phyloP scores from a whole-genome alignment of 2,329 filamentous ascomycete species.

The Phialophora verrucosa region DNA sequence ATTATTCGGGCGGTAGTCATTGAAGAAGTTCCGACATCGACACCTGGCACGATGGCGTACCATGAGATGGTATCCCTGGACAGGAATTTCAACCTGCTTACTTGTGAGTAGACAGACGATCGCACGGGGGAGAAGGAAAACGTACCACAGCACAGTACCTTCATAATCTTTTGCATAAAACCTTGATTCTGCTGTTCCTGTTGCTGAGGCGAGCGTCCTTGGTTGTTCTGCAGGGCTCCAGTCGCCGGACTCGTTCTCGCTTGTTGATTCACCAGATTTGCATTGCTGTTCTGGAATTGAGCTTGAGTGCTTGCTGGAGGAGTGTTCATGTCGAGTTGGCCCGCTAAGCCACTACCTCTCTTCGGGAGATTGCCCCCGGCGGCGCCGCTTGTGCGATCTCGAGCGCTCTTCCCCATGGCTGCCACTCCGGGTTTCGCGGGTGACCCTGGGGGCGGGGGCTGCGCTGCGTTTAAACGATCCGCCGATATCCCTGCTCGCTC shows the following conservation, averaged over 20 bases:
- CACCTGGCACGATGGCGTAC: neutral
- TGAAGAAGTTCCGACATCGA: neutral
- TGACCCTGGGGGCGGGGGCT: constrained; percentile 80
- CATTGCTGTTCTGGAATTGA: constrained; percentile 94
- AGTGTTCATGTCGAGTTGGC: constrained; percentile 71
- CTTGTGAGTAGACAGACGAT: neutral
- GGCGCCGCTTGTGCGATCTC: constrained; percentile 76
- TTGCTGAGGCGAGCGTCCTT: constrained; percentile 56
- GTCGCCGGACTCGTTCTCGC: constrained; percentile 63
- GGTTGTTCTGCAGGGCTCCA: constrained; percentile 64
- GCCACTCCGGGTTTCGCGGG: constrained; percentile 75
- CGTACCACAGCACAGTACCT: constrained; percentile 85
- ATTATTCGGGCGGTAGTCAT: neutral
- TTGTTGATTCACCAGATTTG: constrained; percentile 74
- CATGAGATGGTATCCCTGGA: neutral
- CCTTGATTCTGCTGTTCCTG: constrained; percentile 72
- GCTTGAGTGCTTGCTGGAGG: constrained; percentile 91
- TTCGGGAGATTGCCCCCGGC: constrained; percentile 48
- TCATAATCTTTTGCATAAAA: constrained; percentile 90
- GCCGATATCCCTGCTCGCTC: constrained; percentile 72
- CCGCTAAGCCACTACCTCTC: constrained; percentile 42
- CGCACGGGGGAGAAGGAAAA: constrained; percentile 37
- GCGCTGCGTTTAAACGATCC: constrained; percentile 91
- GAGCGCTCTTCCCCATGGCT: constrained; percentile 63
- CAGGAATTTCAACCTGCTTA: constrained; percentile 20